phyloP scores from a whole-genome alignment of 2,329 filamentous ascomycete genomes.

The Nothopassalora personata region DNA sequence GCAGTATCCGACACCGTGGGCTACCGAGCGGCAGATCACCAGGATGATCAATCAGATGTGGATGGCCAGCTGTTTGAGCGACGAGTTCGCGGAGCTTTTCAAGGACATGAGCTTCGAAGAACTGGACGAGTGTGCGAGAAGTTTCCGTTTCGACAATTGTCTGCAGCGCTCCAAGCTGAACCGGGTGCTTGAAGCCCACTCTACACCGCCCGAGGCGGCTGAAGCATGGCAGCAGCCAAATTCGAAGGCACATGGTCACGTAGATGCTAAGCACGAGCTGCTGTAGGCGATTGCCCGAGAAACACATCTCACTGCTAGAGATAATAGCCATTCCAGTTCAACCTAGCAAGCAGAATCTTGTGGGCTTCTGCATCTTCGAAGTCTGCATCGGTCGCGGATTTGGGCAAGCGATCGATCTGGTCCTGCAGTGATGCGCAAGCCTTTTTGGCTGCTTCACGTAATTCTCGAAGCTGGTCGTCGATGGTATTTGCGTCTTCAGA shows the following conservation, averaged over 20 bases:
- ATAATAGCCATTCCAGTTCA: constrained; percentile 17
- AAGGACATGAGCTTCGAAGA: constrained; percentile 47
- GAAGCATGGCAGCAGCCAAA: background rate
- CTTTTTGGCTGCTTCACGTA: background rate
- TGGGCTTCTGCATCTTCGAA: constrained; percentile 12
- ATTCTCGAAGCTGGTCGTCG: background rate
- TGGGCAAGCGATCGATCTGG: constrained; percentile 12
- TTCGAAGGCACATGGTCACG: background rate
- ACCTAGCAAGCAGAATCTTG: constrained; percentile 15
- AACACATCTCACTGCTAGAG: background rate
- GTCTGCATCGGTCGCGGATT: background rate
- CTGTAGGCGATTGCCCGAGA: background rate
- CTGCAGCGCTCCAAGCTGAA: constrained; percentile 49
- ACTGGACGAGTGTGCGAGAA: constrained; percentile 50
- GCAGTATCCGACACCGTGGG: constrained; percentile 30
- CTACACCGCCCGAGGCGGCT: constrained; percentile 21
- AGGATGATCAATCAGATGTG: constrained; percentile 45
- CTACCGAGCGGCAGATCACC: constrained; percentile 30
- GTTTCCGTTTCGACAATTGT: constrained; percentile 53
- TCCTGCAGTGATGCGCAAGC: constrained; percentile 5
- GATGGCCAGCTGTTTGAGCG: constrained; percentile 47
- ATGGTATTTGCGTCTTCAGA: background rate
- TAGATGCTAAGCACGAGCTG: background rate
- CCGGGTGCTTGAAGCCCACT: constrained; percentile 49
- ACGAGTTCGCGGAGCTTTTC: constrained; percentile 55